Conservation (phyloP, 257 asterid species). For the Przewalskia tangutica region DNA sequence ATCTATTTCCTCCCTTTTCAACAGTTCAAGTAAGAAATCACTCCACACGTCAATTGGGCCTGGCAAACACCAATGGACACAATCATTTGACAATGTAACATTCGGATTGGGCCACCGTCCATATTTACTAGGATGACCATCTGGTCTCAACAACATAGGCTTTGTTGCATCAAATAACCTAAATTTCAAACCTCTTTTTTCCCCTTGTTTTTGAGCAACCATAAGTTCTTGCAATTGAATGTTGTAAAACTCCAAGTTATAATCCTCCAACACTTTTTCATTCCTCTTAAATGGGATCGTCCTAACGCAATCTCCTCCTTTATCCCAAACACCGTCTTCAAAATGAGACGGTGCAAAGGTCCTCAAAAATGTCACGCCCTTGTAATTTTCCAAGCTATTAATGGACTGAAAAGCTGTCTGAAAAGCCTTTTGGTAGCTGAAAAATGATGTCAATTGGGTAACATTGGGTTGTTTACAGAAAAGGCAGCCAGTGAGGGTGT, state of each 20-base stretch:
- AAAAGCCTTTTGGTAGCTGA: conserved; percentile 35
- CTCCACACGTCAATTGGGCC: conserved; percentile 43
- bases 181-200: conserved; percentile 22
- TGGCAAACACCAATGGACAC: conserved; percentile 35
- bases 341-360: conserved; percentile 12
- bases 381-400: conserved; percentile 7
- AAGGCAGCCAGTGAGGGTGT: conserved; percentile 38
- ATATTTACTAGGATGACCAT: conserved; percentile 46
- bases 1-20: conserved; percentile 25
- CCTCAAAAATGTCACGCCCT: conserved; percentile 27
- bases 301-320: conserved; percentile 48
- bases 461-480: conserved; percentile 40
- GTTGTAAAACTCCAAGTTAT: conserved; percentile 20
- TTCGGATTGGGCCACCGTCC: conserved; percentile 42
- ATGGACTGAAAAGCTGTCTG: conserved; percentile 29
- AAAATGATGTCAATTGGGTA: conserved; percentile 21
- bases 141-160: conserved; percentile 21
- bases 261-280: conserved; percentile 21
- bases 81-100: conserved; percentile 27
- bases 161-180: conserved; percentile 45
- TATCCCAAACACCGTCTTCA: conserved; percentile 47
- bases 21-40: conserved; percentile 37
- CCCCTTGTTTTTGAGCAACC: conserved; percentile 24
- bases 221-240: conserved; percentile 36
- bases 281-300: conserved; percentile 34